These are phyloP conservation scores for Heteromeles arbutifolia DNA, from an alignment of 306 rosid genomes.

Conservation along the genomic window DNA sequence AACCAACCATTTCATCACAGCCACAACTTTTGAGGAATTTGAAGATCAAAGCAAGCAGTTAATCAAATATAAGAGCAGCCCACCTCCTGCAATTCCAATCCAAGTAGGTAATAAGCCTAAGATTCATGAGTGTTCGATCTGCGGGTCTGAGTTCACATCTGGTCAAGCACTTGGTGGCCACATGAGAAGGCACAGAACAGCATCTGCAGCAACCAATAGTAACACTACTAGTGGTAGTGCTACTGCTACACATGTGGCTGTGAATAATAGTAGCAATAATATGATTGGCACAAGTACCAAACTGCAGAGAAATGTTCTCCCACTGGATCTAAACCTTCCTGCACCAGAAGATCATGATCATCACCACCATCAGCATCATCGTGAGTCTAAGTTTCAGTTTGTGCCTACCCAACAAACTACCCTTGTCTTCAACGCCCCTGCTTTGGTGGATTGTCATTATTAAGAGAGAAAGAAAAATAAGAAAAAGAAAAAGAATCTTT, in stretches of 20 bases:
- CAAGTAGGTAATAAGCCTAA: constrained; percentile 37
- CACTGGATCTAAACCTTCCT: constrained; percentile 85
- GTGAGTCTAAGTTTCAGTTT: constrained; percentile 50
- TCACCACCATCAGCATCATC: constrained; percentile 11
- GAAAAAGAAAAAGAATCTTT: not conserved
- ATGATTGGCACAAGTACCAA: constrained; percentile 3
- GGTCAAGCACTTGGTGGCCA: constrained; percentile 97
- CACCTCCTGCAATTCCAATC: constrained; percentile 4
- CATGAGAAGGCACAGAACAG: constrained; percentile 75
- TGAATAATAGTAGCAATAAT: not conserved
- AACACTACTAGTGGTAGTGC: not conserved
- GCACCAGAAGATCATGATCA: constrained; percentile 82
- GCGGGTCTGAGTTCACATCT: constrained; percentile 79
- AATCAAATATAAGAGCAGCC: not conserved
- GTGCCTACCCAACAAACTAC: constrained; percentile 29
- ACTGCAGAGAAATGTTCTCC: constrained; percentile 34
- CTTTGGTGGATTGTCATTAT: constrained; percentile 87
- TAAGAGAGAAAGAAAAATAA: constrained; percentile 16
- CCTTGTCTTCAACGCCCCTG: constrained; percentile 53
- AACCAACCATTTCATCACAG: not conserved
- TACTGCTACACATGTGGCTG: not conserved
- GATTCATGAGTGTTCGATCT: constrained; percentile 84
- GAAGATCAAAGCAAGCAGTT: constrained; percentile 10
- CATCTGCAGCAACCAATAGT: constrained; percentile 10
- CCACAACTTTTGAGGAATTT: not conserved